Evolutionary conservation across 768 basidiomycete species (phyloP), one percentile per base, ranked within the genome.

Genomic region (Arthromyces matolae): DNA sequence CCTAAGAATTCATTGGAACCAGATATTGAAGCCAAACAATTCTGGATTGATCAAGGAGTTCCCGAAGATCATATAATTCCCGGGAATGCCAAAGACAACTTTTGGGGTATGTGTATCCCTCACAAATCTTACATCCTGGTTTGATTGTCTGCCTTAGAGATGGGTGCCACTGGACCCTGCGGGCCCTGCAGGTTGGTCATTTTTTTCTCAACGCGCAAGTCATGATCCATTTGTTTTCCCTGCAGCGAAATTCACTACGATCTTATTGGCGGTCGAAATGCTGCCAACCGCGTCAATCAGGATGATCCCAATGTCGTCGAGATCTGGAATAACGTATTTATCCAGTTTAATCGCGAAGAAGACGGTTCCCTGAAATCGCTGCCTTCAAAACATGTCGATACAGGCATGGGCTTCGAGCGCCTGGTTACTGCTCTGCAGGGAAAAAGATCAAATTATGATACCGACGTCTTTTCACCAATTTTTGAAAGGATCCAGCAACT

Each of bases 271-370:
- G 90, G 88, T n/a, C 81, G 96, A 41, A 92, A 97, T 62, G 95
- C 93, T 42, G 81, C 93, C 5, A 76, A 84, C 58, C 82, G 96
- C 38, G 96, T 99, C 56, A 98, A 99, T 65, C 77, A 84, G 57
- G 96, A 99, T 64, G 96, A 98, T 62, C 93, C 96, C 1, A 85
- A 94, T 53, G 96, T 99, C 7, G 78, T 99, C 49, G 93, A 95
- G 68, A 94, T 99, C 56, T 99, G 96, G 96, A 99, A 99, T 73
- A 97, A 96, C 64, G 96, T 99, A 47, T 99, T 97, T 65, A 98
- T 99, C 62, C 94, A 97, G 60, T 99, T 89, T 74, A 98, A 99
- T 64, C 89, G 96, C 38, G 95, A 98, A 66, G 79, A 82, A 35
- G 89, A 94, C 48, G 87, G 89, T 32, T 81, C 84, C 16, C 78